Evolutionary conservation across 352 stramenopile genomes (phyloP).

Genomic region (Pythium grandisporangium): DNA sequence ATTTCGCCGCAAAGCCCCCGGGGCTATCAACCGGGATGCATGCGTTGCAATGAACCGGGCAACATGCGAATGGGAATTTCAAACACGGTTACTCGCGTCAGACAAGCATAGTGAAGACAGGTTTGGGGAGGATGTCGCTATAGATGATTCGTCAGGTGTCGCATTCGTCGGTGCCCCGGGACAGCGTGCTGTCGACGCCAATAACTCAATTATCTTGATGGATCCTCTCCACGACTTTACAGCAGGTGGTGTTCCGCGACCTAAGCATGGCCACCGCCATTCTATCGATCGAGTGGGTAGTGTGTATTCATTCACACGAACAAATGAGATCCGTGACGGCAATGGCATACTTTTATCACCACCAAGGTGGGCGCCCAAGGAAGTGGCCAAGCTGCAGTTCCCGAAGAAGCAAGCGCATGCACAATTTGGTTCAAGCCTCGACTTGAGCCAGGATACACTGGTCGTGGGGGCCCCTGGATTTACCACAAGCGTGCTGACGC

Average conservation of each 20-base stretch:
- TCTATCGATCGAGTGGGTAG: slow-evolving; percentile 39
- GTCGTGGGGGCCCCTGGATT: slow-evolving; percentile 49
- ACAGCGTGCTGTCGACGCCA: slow-evolving; percentile 68
- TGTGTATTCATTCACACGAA: slow-evolving; percentile 59
- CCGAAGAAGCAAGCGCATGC: slow-evolving; percentile 47
- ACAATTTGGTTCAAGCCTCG: slow-evolving; percentile 41
- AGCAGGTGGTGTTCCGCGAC: too few species aligned
- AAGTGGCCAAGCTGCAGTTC: slow-evolving; percentile 74
- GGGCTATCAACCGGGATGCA: slow-evolving; percentile 29
- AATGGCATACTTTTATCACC: slow-evolving; percentile 50
- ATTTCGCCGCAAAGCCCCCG: slow-evolving; percentile 60
- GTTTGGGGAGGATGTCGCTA: slow-evolving; percentile 82
- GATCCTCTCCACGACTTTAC: too few species aligned
- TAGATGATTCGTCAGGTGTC: slow-evolving; percentile 76
- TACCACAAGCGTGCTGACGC: slow-evolving; percentile 26
- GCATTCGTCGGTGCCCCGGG: slow-evolving; percentile 75
- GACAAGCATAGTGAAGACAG: slow-evolving; percentile 83
- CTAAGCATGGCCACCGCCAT: slow-evolving; percentile 9
- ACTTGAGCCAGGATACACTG: slow-evolving; percentile 45
- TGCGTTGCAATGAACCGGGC: slow-evolving; percentile 55
- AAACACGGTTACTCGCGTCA: slow-evolving; percentile 78
- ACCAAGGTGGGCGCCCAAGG: slow-evolving; percentile 58
- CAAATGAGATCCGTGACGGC: slow-evolving; percentile 53
- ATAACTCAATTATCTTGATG: slow-evolving; percentile 59
- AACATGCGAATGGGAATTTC: slow-evolving; percentile 83